Evolutionary conservation across 2,329 filamentous ascomycete genomes (phyloP), one percentile per base, ranked within the genome.

Genomic region (Sporothrix brunneoviolacea): DNA sequence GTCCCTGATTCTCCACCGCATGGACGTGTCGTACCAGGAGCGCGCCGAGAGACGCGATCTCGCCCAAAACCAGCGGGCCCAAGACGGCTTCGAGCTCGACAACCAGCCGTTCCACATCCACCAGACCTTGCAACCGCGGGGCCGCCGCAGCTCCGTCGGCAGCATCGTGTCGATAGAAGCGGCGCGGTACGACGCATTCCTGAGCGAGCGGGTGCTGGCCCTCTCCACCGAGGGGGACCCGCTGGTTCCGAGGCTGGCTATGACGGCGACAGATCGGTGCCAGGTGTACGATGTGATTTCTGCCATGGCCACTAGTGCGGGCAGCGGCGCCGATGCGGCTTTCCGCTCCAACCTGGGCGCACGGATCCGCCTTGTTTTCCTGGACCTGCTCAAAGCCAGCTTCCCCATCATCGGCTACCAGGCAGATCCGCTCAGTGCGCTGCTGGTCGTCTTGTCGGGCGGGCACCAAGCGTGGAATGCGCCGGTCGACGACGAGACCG

Each of bases 1-100:
- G 91, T 82, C 84, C 4, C 72, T 91, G 42, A 78, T 95, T 22
- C 72, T 91, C 9, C 79, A 86, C 60, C 75, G 78, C 22, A 80
- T 93, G 69, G 80, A 81, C 57, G 69, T 80, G 37, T 78, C 79
- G 12, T 84, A 82, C 56, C 74, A 79, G 51, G 73, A 73, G 45
- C 73, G 83, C 40, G 80, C 79, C 35, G 82, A 86, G 61, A 74
- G 76, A 52, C 69, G 79, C 42, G 79, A 82, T 57, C 68, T 77
- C 24, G 65, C 79, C 15, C 70, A 81, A 47, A 79, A 81, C 54
- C 76, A 82, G 59, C 76, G 75, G 54, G 76, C 79, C 0, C 72
- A 77, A 39, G 77, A 79, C 54, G 75, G 73, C 4, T 81, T 81
- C 54, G 68, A 80, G 61, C 65, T 75, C 38, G 74, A 68, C 60